Base-by-base conservation (phyloP, 2,329 filamentous ascomycete genomes). In the Pseudogymnoascus sp. region DNA sequence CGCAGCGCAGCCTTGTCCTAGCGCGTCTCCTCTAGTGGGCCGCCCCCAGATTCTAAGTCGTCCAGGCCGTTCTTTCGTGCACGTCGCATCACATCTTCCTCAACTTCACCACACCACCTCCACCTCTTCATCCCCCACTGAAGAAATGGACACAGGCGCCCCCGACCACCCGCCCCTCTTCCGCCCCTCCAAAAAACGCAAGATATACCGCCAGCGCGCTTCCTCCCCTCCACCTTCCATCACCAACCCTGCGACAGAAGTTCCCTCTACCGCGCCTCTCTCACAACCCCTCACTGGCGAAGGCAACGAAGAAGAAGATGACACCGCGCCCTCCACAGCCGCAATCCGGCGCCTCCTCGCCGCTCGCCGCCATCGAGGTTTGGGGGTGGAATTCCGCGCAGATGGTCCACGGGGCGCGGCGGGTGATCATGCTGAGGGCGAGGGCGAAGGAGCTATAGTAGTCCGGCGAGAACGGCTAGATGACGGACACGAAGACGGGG, bases 131-230 rank as follows among this genome's bases (percentile, higher is more conserved):
- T 13, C 40, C n/a, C n/a, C n/a, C n/a, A n/a, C n/a, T n/a, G n/a
- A n/a, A n/a, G n/a, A n/a, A n/a, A n/a, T n/a, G n/a, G n/a, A n/a
- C 12, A 36, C 27, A 33, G 29, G 18, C 33, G 1, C 25, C 29
- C 60, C 15, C 39, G 37, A 60, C 29, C 21, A 67, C 12, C 21
- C 67, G 12, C 62, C 68, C 21, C 64, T 71, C 40, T 87, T 87
- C 67, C 82, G 83, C 3, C 70, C 74, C 39, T 76, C 76, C 64
- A 87, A 85, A 72, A 87, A 85, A 73, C 78, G 83, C 70, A 86
- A 86, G 69, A 74, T 76, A 4, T 83, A 84, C 65, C 78, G 84
- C 55, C 82, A 83, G 65, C 80, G 82, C 65, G 66, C 71, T 15
- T 67, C 71, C 45, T 69, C 69, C 37, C 70, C 73, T 6, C 58